Conservation (phyloP, 139 green algal genomes). For the Picochlorum sp. region DNA sequence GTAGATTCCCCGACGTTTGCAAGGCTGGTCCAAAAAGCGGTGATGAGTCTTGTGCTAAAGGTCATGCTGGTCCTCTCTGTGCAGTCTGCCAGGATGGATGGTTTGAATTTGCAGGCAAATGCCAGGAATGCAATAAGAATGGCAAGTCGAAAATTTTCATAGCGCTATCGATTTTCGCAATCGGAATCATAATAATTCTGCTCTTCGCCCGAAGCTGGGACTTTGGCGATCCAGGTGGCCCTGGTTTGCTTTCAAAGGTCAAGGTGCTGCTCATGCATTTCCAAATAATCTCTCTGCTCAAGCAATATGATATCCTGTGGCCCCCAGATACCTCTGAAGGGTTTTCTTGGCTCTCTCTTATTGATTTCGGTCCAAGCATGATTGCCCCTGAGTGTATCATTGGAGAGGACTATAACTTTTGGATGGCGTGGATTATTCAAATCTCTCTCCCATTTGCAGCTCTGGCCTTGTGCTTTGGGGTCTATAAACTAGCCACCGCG, state of each 20-base stretch:
- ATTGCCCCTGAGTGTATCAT: constrained; percentile 28
- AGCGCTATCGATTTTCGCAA: constrained; percentile 6
- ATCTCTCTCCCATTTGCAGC: constrained; percentile 26
- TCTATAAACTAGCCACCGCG: neutral
- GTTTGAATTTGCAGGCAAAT: constrained; percentile 22
- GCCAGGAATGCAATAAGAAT: constrained; percentile 6
- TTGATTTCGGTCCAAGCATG: constrained; percentile 32
- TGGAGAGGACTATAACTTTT: constrained; percentile 22
- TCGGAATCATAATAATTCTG: constrained; percentile 8
- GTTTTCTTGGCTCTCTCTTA: constrained; percentile 24
- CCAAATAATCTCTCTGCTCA: constrained; percentile 36
- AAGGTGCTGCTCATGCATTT: constrained; percentile 38
- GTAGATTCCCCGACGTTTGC: constrained; percentile 14
- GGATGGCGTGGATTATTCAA: constrained; percentile 16
- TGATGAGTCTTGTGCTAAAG: constrained; percentile 15
- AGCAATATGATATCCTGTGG: constrained; percentile 35
- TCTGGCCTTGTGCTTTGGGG: constrained; percentile 3
- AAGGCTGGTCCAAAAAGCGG: constrained; percentile 9
- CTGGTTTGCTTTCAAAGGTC: constrained; percentile 34
- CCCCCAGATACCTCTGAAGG: constrained; percentile 13
- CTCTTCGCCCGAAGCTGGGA: constrained; percentile 24
- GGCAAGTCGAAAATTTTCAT: constrained; percentile 20
- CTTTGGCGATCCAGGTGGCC: constrained; percentile 10
- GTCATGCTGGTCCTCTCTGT: constrained; percentile 30
- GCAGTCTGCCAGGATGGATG: constrained; percentile 14